Conservation (phyloP, 306 rosid species). For the Prunus salicina region DNA sequence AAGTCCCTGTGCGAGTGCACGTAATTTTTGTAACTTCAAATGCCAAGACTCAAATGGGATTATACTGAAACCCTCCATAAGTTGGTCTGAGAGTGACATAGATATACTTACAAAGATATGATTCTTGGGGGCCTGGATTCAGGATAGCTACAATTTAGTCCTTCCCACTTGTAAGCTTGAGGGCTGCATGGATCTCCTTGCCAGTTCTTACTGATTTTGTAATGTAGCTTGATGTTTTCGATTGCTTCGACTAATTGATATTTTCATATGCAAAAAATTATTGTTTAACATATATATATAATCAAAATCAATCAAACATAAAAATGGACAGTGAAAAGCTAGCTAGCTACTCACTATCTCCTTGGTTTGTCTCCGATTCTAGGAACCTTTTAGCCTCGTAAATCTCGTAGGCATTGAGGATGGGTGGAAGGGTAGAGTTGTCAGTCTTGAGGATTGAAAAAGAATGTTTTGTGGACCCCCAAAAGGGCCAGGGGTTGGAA, state of each 20-base stretch:
- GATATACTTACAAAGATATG: slow-evolving; percentile 33
- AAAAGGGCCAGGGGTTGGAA: neutral
- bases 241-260: slow-evolving; percentile 36
- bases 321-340: neutral
- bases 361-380: slow-evolving; percentile 4
- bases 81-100: no score
- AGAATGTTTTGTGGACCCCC: neutral
- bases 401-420: slow-evolving; percentile 45
- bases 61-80: no score
- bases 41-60: neutral
- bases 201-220: slow-evolving; percentile 20
- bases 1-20: slow-evolving; percentile 23
- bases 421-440: slow-evolving; percentile 39
- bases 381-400: neutral
- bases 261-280: neutral
- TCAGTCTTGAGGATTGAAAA: neutral
- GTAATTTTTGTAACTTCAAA: neutral
- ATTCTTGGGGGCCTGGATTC: slow-evolving; percentile 28
- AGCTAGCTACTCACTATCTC: neutral
- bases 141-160: slow-evolving; percentile 35
- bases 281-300: no score
- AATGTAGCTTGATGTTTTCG: neutral
- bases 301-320: neutral
- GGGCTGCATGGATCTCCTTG: slow-evolving; percentile 52
- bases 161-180: slow-evolving; percentile 33